Conservation (phyloP, 257 asterid genomes). For the Ophiorrhiza pumila region DNA sequence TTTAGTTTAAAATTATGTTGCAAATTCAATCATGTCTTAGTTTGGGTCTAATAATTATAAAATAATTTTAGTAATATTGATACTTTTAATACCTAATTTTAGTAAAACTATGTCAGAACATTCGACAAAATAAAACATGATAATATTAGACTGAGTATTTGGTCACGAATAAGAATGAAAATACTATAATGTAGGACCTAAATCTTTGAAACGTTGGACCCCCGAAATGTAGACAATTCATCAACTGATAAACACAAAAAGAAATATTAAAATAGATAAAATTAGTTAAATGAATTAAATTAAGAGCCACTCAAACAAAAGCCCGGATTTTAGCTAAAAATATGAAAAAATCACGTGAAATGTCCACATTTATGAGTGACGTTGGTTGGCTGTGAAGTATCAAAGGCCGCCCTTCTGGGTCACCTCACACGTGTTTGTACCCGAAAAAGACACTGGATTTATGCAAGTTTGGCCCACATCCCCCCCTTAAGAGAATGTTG, state of each 20-base stretch:
- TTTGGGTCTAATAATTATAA: too few species aligned
- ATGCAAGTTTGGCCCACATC: constrained; percentile 23
- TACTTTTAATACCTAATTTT: too few species aligned
- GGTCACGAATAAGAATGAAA: too few species aligned
- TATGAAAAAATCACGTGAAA: constrained; percentile 35
- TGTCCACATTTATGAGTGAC: constrained; percentile 17
- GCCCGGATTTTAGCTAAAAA: constrained; percentile 19
- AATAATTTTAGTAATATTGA: too few species aligned
- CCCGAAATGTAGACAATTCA: background rate
- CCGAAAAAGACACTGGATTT: constrained; percentile 23
- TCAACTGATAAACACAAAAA: background rate
- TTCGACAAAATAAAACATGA: too few species aligned
- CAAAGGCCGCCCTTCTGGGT: constrained; percentile 5
- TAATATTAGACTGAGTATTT: too few species aligned
- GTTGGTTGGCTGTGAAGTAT: constrained; percentile 14
- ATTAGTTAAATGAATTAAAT: constrained; percentile 5
- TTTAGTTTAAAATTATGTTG: too few species aligned
- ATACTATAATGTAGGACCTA: constrained; percentile 9
- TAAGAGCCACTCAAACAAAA: constrained; percentile 15
- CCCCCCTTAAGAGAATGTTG: constrained; percentile 26
- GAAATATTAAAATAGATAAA: background rate
- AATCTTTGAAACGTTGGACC: background rate
- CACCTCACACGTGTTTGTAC: constrained; percentile 40
- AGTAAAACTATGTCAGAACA: too few species aligned
- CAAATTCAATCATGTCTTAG: too few species aligned